Base-by-base conservation (phyloP, 1,284 basidiomycete genomes). In the Cryptococcus sp. region DNA sequence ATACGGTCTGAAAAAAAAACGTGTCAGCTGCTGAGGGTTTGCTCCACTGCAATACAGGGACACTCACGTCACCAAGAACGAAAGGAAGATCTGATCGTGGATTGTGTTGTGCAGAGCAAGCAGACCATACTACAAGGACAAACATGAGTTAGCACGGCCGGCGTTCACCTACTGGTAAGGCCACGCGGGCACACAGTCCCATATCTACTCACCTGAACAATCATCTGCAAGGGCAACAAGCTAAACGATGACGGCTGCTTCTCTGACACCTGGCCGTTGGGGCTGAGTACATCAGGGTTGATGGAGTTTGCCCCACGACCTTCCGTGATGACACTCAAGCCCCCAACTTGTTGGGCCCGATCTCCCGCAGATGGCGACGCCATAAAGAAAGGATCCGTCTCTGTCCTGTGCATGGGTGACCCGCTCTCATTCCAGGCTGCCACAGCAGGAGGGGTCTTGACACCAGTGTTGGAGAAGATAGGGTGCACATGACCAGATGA, bases 41-140 rank as follows among this genome's bases (percentile, higher is more conserved):
- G 44, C 21, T 35, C 9, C n/a, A 35, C 9, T 36, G 20, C 28
- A 16, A 2, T 7, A 36, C 23, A 33, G 9, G 35, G 43, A 15
- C 24, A 67, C 73, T 57, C 52, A 75, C 72, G 75, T 72, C 18
- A 77, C 69, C 40, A 79, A 66, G 69, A 78, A 78, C 9, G 73
- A 74, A 18, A 78, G 65, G 69, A 77, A 79, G 21, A 78, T 61
- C 56, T 78, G 77, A 55, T 73, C 75, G 50, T 77, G 75, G 0
- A 71, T 73, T 1, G 75, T 77, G 53, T 75, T 75, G 57, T 79
- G 77, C 35, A 77, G 61, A 7, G 77, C 76, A 0, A 79, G 65
- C 3, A 78, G 64, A 50, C 75, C 77, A 52, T 79, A 79, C 72
- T 77, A 40, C 36, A 37, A 12, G 20, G 43, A 38, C 13, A 15